phyloP scores from a whole-genome alignment of 2,329 filamentous ascomycete genomes.

The Tolypocladium ophioglossoides region DNA sequence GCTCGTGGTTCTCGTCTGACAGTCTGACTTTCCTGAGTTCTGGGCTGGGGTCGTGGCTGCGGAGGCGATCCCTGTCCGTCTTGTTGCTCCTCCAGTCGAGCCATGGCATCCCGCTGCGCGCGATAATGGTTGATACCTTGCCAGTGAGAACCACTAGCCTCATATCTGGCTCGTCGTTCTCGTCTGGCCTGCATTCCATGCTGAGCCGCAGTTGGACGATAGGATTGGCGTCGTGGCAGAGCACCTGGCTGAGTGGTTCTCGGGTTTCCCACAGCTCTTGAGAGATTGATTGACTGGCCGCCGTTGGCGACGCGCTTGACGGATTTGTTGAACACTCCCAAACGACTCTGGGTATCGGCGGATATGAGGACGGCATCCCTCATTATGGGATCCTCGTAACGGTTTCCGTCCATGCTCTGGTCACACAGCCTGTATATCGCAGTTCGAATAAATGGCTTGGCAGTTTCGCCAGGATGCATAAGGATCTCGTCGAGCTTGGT shows the following conservation, averaged over 20 bases:
- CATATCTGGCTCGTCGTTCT: neutral
- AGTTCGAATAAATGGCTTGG: slow-evolving; percentile 5
- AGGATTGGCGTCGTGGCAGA: neutral
- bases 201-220: neutral
- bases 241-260: neutral
- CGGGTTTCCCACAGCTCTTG: neutral
- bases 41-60: neutral
- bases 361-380: slow-evolving; percentile 17
- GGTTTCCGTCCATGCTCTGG: neutral
- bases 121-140: neutral
- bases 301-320: slow-evolving; percentile 1
- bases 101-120: neutral
- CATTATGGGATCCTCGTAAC: slow-evolving; percentile 16
- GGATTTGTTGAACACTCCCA: slow-evolving; percentile 6
- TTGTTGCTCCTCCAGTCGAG: neutral
- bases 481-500: slow-evolving; percentile 7
- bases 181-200: neutral
- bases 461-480: slow-evolving; percentile 2
- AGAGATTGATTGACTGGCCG: neutral
- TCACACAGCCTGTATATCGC: slow-evolving; percentile 9
- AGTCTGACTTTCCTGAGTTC: neutral
- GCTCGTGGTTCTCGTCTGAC: neutral
- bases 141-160: neutral
- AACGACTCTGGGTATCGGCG: slow-evolving; percentile 11
- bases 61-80: neutral